Evolutionary conservation across 2,329 filamentous ascomycete species (phyloP).

Genomic region (Clonostachys byssicola): DNA sequence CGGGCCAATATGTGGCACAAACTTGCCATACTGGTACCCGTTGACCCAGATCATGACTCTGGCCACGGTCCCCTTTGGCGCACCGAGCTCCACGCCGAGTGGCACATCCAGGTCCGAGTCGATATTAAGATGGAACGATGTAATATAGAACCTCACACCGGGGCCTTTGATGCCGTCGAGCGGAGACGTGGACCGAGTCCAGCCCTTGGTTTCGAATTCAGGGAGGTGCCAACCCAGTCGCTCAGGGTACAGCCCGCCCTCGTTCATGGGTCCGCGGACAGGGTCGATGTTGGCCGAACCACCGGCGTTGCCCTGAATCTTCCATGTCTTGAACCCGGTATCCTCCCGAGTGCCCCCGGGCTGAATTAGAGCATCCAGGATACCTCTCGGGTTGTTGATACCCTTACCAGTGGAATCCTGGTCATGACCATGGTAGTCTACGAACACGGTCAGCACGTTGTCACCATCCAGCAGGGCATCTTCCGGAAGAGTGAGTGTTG

Average conservation of each 20-base stretch:
- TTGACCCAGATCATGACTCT: conserved; percentile 64
- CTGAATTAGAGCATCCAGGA: conserved; percentile 42
- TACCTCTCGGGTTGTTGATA: conserved; percentile 39
- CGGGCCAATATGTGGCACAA: conserved; percentile 60
- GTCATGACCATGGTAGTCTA: conserved; percentile 67
- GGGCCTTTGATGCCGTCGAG: conserved; percentile 35
- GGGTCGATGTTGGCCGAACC: conserved; percentile 55
- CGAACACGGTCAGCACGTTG: conserved; percentile 61
- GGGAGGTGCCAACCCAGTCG: conserved; percentile 54
- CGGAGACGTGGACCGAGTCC: conserved; percentile 33
- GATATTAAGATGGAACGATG: conserved; percentile 48
- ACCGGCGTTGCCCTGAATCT: conserved; percentile 57
- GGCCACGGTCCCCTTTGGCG: conserved; percentile 19
- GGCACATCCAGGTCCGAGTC: conserved; percentile 51
- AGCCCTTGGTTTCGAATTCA: conserved; percentile 37
- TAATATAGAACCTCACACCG: conserved; percentile 50
- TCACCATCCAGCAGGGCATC: conserved; percentile 40
- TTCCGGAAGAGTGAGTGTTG: conserved; percentile 6
- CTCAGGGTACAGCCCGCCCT: conserved; percentile 53
- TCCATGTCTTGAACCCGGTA: conserved; percentile 50
- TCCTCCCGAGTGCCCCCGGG: conserved; percentile 34
- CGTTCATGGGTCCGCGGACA: conserved; percentile 54
- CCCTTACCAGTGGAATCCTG: conserved; percentile 57
- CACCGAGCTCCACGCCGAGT: conserved; percentile 47
- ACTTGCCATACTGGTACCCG: conserved; percentile 59